phyloP scores from a whole-genome alignment of 768 basidiomycete species.

The Tricholoma flavovirens region DNA sequence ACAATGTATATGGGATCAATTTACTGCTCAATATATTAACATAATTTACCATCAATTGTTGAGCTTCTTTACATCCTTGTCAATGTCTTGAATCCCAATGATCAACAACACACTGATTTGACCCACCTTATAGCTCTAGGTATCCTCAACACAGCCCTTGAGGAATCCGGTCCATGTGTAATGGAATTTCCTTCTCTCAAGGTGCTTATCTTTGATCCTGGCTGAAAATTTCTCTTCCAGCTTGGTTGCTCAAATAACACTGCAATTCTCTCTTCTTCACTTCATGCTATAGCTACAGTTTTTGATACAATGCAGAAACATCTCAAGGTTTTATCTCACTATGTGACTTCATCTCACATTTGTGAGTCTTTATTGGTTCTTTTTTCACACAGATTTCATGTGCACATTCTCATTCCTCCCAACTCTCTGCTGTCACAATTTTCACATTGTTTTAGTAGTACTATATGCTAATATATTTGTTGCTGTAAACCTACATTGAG shows the following conservation, averaged over 20 bases:
- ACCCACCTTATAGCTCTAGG: conserved; percentile 85
- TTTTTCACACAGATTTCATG: no score
- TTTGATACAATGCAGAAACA: conserved; percentile 82
- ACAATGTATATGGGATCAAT: conserved; percentile 32
- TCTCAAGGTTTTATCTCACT: no score
- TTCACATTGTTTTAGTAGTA: no score
- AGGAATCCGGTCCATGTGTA: conserved; percentile 73
- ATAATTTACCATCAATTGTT: conserved; percentile 74
- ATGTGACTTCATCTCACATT: no score
- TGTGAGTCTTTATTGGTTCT: no score
- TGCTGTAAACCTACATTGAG: no score
- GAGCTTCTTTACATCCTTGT: conserved; percentile 92
- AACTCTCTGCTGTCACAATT: no score
- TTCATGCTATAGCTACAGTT: conserved; percentile 84
- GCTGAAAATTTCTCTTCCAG: conserved; percentile 96
- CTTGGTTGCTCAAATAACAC: conserved; percentile 88
- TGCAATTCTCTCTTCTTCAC: conserved; percentile 67
- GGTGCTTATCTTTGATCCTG: conserved; percentile 75
- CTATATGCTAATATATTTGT: no score
- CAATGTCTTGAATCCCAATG: conserved; percentile 91
- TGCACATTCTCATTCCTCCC: no score
- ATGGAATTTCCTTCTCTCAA: conserved; percentile 74
- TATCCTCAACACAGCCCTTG: conserved; percentile 83
- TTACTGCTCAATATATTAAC: conserved; percentile 1
- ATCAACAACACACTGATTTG: conserved; percentile 93